Evolutionary conservation across 140 eudicot genomes (phyloP), one percentile per base, ranked within the genome.

Genomic region (Senecio squalidus): DNA sequence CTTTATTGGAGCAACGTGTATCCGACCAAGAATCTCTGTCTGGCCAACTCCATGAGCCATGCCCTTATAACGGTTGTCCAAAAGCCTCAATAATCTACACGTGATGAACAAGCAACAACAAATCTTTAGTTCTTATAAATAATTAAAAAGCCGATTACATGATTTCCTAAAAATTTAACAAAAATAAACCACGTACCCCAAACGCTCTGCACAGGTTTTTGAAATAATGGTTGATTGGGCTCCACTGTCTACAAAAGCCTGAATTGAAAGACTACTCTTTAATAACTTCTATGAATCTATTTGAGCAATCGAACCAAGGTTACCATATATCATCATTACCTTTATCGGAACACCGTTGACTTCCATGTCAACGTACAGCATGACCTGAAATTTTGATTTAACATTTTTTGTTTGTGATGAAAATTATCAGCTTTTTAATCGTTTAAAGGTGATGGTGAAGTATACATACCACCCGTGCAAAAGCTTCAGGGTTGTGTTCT

Each of bases 31-130:
- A 47, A 91, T 91, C 76, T 91, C 98, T 9, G 95, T 40, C 55
- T 91, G 98, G 51, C 98, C 96, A 75, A 91, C 96, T 55, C 98
- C 98, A 54, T 81, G 96, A 75, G 98, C 98, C 68, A 91, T 79
- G 44, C 98, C 98, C 78, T 66, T 91, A 23, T 83, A 91, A 13
- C 98, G 83, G 28, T 84, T 79, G 82, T 91, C 98, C 49, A 91
- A 59, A 56, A 91, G 89, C 82, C 96, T 81, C 72, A 87, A 75
- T 73, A 91, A 73, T 79, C 98, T 91, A 82, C n/a, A n/a, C 41
- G 65, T 62, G 38, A 11, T 51, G 38, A 15, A 39, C 38, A 18
- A 18, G 23, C 26, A 13, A 30, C 70, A 53, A 60, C 45, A 15
- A 16, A 9, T 9, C 1, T 60, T 71, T n/a, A 24, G 5, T 67